These are phyloP conservation scores for Cyclotella distinguenda DNA, from an alignment of 108 stramenopile genomes.

Conservation along the genomic window DNA sequence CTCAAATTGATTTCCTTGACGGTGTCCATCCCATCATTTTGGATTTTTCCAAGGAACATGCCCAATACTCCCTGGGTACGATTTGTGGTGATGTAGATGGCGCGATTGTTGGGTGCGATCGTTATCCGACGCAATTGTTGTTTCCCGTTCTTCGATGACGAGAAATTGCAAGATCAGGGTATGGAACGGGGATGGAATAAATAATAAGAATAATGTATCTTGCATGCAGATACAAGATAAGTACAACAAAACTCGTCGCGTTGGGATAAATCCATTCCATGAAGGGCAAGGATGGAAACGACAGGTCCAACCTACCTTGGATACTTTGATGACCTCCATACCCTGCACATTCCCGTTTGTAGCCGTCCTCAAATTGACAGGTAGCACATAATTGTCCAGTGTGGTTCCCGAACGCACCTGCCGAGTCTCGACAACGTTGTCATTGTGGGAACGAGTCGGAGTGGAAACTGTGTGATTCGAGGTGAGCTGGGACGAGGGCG, in stretches of 20 bases:
- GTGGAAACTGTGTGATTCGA: not conserved
- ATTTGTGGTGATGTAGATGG: slow-evolving; percentile 63
- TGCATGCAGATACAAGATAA: slow-evolving; percentile 3
- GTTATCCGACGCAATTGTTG: slow-evolving; percentile 68
- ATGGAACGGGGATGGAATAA: not conserved
- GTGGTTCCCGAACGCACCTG: slow-evolving; percentile 31
- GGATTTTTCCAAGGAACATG: slow-evolving; percentile 28
- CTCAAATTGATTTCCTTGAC: slow-evolving; percentile 60
- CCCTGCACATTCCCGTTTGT: slow-evolving; percentile 13
- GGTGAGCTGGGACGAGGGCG: not conserved
- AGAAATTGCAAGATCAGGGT: not conserved
- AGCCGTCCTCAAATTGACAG: slow-evolving; percentile 21
- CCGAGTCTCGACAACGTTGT: not conserved
- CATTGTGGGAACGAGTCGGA: not conserved
- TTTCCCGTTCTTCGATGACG: slow-evolving; percentile 66
- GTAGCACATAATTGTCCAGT: slow-evolving; percentile 33
- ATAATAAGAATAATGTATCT: slow-evolving; percentile 1
- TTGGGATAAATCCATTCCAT: not conserved
- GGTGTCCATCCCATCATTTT: not conserved
- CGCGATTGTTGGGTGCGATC: slow-evolving; percentile 61
- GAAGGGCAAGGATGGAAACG: not conserved
- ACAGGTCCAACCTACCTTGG: slow-evolving; percentile 58
- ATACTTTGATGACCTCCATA: slow-evolving; percentile 68
- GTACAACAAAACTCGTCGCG: too few relatives aligned
- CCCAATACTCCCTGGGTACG: slow-evolving; percentile 47